Evolutionary conservation across 495 filamentous ascomycete genomes (phyloP), one percentile per base, ranked within the genome.

Genomic region (Penicillium diatomitis): DNA sequence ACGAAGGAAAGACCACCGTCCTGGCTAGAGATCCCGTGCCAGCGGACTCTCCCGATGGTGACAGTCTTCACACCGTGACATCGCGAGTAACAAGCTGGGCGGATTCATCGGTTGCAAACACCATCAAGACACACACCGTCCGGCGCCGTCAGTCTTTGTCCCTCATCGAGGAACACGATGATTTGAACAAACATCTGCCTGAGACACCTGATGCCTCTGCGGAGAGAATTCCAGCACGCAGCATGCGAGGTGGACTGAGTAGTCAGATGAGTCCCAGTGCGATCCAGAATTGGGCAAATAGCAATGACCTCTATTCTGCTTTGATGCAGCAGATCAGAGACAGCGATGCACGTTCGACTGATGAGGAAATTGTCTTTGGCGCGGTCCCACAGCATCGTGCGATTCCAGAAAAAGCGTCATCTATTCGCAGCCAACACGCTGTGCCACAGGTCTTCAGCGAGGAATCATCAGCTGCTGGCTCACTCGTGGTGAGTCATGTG

Each of bases 1-100:
- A 11, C 28, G 32, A 20, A 20, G 20, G 20, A 20, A 20, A 20
- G 10, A 40, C 8, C 6, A 41, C 1, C 35, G 10, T 12, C 8
- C 4, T 5, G 32, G 5, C 5, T 33, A 47, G n/a, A 51, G 38
- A 20, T 33, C 52, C 47, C 27, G 39, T 50, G 35, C 49, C 20
- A 30, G 34, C 27, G 3, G 49, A 58, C 5, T 56, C 70, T 6
- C 63, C 61, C 50, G 83, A 75, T 54, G 73, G 67, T 30, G 64
- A 60, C 44, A 78, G 63, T 51, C 46, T 74, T 7, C 73, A 67
- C 27, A 76, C 80, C 28, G 77, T 78, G 11, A 76, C 68, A 43
- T 88, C 86, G 46, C 74, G 84, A 10, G 76, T 89, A 36, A 89
- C 84, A 9, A 91, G 87, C 59, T 89, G 86, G 87, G 75, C 78